phyloP scores from a whole-genome alignment of 2,329 filamentous ascomycete species.

The Colletotrichum noveboracense region DNA sequence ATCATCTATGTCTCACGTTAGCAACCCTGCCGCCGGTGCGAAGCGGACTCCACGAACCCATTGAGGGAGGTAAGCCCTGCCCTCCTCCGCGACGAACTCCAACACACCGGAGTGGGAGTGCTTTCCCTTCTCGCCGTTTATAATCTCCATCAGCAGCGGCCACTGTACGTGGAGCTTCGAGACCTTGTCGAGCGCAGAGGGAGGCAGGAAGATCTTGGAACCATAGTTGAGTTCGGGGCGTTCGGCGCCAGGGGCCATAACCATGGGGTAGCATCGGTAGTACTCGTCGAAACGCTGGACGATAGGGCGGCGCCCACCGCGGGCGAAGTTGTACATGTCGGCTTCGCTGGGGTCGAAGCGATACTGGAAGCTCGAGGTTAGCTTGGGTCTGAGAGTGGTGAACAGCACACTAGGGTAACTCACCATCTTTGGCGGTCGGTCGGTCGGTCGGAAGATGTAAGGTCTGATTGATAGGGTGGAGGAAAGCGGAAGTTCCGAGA shows the following conservation, averaged over 20 bases:
- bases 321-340: conserved; percentile 28
- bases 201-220: conserved; percentile 97
- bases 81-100: conserved; percentile 97
- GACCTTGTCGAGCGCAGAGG: conserved; percentile 94
- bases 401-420: not conserved
- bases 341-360: conserved; percentile 23
- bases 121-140: conserved; percentile 81
- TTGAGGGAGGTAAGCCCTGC: conserved; percentile 92
- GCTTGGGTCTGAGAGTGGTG: not conserved
- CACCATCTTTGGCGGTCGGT: conserved; percentile 26
- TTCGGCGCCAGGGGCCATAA: conserved; percentile 91
- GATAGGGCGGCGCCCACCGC: conserved; percentile 52
- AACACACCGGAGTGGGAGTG: conserved; percentile 93
- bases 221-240: conserved; percentile 92
- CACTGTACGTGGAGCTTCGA: conserved; percentile 96
- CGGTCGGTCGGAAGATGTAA: not conserved
- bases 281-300: conserved; percentile 94
- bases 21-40: not conserved
- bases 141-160: conserved; percentile 95
- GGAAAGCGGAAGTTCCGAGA: not conserved
- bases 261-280: conserved; percentile 94
- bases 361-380: conserved; percentile 12
- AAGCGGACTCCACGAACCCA: conserved; percentile 67
- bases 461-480: not conserved
- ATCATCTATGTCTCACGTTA: conserved; percentile 70